Evolutionary conservation across 2,329 filamentous ascomycete species (phyloP).

Genomic region (Bipolaris victoriae): DNA sequence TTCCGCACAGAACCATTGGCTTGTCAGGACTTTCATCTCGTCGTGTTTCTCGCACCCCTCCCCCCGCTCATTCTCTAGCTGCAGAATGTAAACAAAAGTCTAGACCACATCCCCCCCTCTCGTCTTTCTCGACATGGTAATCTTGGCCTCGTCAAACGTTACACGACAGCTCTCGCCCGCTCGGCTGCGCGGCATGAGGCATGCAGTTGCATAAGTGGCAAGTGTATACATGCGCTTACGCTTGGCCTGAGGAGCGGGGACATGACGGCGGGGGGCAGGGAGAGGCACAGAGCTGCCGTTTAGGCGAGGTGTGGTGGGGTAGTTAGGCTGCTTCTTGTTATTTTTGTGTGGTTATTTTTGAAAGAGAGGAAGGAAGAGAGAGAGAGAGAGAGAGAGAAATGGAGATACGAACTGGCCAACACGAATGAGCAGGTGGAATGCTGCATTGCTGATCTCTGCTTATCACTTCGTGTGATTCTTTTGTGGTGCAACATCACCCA

Average conservation of each 20-base stretch:
- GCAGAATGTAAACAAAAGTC: background rate
- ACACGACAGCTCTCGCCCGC: conserved; percentile 1
- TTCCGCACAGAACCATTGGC: no score
- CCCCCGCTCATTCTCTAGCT: no score
- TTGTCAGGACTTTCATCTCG: no score
- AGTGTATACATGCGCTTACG: background rate
- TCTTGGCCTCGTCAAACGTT: conserved; percentile 3
- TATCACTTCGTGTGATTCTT: background rate
- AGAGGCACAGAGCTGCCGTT: background rate
- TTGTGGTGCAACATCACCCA: background rate
- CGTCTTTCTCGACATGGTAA: no score
- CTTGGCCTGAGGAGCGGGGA: background rate
- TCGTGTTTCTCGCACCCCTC: no score
- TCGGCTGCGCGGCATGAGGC: background rate
- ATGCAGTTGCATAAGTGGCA: background rate
- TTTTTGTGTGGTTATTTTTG: no score
- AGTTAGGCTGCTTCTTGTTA: background rate
- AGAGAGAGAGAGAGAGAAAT: conserved; percentile 3
- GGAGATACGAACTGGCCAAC: background rate
- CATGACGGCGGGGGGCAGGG: background rate
- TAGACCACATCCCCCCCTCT: background rate
- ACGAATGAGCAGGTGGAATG: background rate
- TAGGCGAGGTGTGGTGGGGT: conserved; percentile 15
- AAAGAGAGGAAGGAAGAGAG: conserved; percentile 1
- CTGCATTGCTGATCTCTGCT: background rate